Conservation (phyloP, 116 monocot species). For the Dioscorea cayenensis region DNA sequence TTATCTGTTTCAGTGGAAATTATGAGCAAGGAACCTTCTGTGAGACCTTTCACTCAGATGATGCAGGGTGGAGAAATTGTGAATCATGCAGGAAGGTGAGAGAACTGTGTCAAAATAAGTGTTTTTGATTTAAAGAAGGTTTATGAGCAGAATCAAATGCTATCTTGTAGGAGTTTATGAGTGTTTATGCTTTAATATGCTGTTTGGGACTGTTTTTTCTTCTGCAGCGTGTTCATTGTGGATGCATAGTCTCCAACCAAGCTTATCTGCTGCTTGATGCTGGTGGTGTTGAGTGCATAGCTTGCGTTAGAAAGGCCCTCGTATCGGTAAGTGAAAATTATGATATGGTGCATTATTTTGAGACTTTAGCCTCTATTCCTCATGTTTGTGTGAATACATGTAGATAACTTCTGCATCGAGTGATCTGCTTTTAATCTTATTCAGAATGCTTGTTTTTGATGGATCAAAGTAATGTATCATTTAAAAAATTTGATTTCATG, state of each 20-base stretch:
- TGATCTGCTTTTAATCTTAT: background rate
- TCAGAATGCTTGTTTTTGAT: background rate
- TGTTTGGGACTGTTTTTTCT: background rate
- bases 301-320: slow-evolving; percentile 49
- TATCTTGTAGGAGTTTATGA: background rate
- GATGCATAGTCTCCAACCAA: slow-evolving; percentile 67
- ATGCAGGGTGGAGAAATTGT: slow-evolving; percentile 89
- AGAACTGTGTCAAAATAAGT: too few relatives aligned
- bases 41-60: slow-evolving; percentile 69
- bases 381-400: background rate
- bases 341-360: background rate
- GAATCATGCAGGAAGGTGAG: slow-evolving; percentile 77
- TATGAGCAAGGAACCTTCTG: slow-evolving; percentile 85
- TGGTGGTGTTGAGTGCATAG: slow-evolving; percentile 75
- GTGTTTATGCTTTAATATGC: background rate
- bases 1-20: slow-evolving; percentile 22
- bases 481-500: background rate
- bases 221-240: slow-evolving; percentile 78
- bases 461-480: background rate
- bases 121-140: background rate
- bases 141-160: background rate
- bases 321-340: slow-evolving; percentile 24
- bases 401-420: background rate
- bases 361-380: background rate
- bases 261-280: slow-evolving; percentile 58